Evolutionary conservation across 1,139 yeast species (phyloP).

Genomic region (Petasospora rhodanensis): DNA sequence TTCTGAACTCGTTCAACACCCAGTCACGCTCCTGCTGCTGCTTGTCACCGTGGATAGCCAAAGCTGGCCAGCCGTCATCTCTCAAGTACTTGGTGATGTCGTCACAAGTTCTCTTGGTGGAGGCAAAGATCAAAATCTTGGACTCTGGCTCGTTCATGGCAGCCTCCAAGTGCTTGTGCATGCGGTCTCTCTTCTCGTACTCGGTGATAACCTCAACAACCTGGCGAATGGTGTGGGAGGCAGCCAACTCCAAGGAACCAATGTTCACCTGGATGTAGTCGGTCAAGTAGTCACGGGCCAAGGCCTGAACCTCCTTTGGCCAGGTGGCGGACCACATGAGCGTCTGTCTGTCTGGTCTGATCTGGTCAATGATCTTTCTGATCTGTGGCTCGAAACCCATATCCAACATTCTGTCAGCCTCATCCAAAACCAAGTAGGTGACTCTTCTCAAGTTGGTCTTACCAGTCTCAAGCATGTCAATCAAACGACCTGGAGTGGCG

Average conservation of each 20-base stretch:
- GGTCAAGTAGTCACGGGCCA: conserved; percentile 84
- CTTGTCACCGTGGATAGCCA: conserved; percentile 98
- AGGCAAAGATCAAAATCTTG: conserved; percentile 83
- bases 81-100: conserved; percentile 88
- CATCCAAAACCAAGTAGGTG: conserved; percentile 94
- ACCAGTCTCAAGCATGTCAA: conserved; percentile 94
- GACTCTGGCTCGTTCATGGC: conserved; percentile 77
- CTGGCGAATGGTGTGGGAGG: conserved; percentile 95
- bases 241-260: conserved; percentile 94
- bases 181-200: conserved; percentile 90
- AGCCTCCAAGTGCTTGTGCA: conserved; percentile 75
- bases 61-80: conserved; percentile 98
- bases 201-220: conserved; percentile 86
- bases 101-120: conserved; percentile 97
- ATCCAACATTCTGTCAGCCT: conserved; percentile 94
- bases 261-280: conserved; percentile 95
- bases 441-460: conserved; percentile 95
- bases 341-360: conserved; percentile 97
- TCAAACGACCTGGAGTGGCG: conserved; percentile 98
- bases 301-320: conserved; percentile 95
- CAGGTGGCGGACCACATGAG: conserved; percentile 99
- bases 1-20: conserved; percentile 90
- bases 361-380: conserved; percentile 90
- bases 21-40: conserved; percentile 98
- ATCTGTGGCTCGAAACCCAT: conserved; percentile 98